phyloP scores from a whole-genome alignment of 441 rosid species.

The Breynia disticha region DNA sequence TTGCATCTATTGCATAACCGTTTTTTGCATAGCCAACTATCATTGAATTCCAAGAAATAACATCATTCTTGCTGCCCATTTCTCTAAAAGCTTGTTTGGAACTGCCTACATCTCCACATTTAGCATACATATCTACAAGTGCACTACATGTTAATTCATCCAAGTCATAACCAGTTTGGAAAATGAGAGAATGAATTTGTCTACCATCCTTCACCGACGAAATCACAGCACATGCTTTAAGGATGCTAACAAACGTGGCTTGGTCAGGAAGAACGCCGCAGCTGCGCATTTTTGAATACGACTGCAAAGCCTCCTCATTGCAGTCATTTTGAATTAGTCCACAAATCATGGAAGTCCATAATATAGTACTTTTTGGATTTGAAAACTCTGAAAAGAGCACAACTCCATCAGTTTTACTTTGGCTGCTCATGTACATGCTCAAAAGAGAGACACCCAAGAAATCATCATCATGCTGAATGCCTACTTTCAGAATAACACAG shows the following conservation, averaged over 20 bases:
- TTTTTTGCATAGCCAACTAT: slow-evolving; percentile 86
- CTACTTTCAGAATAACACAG: slow-evolving; percentile 45
- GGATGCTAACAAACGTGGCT: slow-evolving; percentile 81
- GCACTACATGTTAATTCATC: slow-evolving; percentile 73
- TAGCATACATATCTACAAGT: slow-evolving; percentile 88
- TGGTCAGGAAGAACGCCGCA: slow-evolving; percentile 59
- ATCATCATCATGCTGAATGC: slow-evolving; percentile 47
- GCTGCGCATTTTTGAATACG: slow-evolving; percentile 54
- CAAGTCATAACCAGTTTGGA: slow-evolving; percentile 49
- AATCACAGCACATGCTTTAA: slow-evolving; percentile 59
- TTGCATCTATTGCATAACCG: slow-evolving; percentile 74
- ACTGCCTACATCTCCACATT: slow-evolving; percentile 71
- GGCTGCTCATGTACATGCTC: slow-evolving; percentile 65
- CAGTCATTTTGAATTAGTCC: slow-evolving; percentile 63
- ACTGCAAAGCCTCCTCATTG: slow-evolving; percentile 53
- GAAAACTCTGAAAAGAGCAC: slow-evolving; percentile 54
- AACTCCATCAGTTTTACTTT: slow-evolving; percentile 41
- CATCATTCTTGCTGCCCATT: slow-evolving; percentile 39
- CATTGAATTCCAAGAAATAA: slow-evolving; percentile 84
- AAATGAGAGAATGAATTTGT: slow-evolving; percentile 55
- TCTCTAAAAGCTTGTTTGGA: slow-evolving; percentile 55
- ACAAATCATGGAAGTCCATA: slow-evolving; percentile 83
- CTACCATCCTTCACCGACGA: slow-evolving; percentile 60
- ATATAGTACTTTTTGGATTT: slow-evolving; percentile 43
- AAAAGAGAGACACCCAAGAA: slow-evolving; percentile 65